Evolutionary conservation across 352 stramenopile genomes (phyloP).

Genomic region (Pythium rhizo-oryzae): DNA sequence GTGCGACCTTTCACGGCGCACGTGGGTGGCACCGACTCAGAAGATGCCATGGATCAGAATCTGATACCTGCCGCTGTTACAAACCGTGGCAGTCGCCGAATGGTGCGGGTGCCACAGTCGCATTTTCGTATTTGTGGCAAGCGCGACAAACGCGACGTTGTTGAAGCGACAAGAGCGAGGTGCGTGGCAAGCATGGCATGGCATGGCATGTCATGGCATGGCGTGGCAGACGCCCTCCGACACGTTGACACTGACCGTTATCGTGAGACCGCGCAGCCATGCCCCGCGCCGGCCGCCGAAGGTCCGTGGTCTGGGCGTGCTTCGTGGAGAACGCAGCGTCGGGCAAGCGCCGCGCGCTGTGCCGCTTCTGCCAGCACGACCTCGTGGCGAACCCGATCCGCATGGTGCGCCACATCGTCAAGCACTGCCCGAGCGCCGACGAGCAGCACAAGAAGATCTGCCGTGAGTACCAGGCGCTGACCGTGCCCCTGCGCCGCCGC

Average conservation of each 20-base stretch:
- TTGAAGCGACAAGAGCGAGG: neutral
- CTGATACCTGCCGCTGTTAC: neutral
- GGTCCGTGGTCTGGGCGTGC: constrained; percentile 50
- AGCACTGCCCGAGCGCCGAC: constrained; percentile 43
- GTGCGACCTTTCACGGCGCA: too few relatives aligned
- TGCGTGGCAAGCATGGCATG: neutral
- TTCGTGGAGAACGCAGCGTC: constrained; percentile 42
- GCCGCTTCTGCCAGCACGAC: constrained; percentile 50
- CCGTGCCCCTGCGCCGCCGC: constrained; percentile 31
- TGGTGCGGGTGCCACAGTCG: neutral
- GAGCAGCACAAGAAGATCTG: constrained; percentile 49
- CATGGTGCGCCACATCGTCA: constrained; percentile 55
- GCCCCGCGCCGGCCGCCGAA: constrained; percentile 37
- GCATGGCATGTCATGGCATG: neutral
- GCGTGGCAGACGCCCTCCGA: too few relatives aligned
- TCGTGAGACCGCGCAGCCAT: constrained; percentile 12
- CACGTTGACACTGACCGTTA: neutral
- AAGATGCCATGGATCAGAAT: too few relatives aligned
- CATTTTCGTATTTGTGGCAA: constrained; percentile 7
- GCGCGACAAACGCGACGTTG: neutral
- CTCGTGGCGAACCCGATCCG: constrained; percentile 45
- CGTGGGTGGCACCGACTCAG: neutral
- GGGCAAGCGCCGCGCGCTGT: constrained; percentile 45
- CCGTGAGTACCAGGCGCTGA: constrained; percentile 43
- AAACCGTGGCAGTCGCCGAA: neutral